Conservation (phyloP, 345 rosid genomes). For the Eucalyptus marginata region DNA sequence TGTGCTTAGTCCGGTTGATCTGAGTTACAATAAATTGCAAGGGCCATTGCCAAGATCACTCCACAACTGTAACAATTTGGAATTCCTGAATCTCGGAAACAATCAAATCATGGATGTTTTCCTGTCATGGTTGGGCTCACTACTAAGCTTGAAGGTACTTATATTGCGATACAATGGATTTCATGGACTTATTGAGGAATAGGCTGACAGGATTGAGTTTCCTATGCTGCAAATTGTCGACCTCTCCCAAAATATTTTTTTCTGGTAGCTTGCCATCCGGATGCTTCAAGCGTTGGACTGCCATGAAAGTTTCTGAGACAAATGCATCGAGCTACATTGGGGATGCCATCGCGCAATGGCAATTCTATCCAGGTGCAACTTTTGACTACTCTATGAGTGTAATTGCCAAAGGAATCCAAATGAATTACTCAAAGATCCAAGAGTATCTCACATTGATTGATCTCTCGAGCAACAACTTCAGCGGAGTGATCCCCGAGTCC, state of each 20-base stretch:
- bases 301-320: background rate
- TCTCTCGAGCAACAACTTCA: background rate
- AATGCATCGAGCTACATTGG: background rate
- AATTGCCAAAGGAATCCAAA: background rate
- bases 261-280: background rate
- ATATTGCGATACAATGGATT: background rate
- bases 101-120: background rate
- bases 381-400: background rate
- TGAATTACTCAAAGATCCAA: background rate
- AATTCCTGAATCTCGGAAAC: background rate
- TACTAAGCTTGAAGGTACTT: background rate
- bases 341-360: fast-evolving
- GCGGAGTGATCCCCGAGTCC: background rate
- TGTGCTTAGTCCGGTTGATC: background rate
- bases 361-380: fast-evolving
- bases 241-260: background rate
- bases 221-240: background rate
- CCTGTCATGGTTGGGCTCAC: background rate
- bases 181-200: background rate
- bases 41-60: background rate
- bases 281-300: background rate
- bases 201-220: background rate
- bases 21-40: background rate
- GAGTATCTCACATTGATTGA: background rate
- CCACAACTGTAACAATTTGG: background rate